A percentile compares a stretch with the other conserved stretches of the same genome.
Evolutionary conservation across 2,329 filamentous ascomycete species (phyloP).

Genomic region (Cercospora sp.): DNA sequence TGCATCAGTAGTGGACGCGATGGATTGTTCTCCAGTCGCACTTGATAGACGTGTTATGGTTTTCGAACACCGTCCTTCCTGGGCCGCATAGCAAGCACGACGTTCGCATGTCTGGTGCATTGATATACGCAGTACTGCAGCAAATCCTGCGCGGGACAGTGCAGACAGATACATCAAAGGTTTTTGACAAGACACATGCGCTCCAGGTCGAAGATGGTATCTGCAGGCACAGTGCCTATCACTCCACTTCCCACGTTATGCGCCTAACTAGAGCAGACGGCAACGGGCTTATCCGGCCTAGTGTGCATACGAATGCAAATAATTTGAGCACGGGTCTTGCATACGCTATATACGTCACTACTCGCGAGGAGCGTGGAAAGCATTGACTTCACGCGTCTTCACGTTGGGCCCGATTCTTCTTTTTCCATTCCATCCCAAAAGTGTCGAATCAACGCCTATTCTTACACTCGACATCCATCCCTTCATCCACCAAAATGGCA

Average conservation of each 20-base stretch:
- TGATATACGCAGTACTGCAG: no score
- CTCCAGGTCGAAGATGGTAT: no score
- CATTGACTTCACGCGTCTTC: neutral
- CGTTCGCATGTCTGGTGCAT: no score
- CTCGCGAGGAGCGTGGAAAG: neutral
- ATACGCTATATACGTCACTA: neutral
- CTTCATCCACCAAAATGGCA: constrained; percentile 10
- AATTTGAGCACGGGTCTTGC: neutral
- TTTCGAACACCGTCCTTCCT: no score
- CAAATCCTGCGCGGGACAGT: no score
- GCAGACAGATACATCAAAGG: no score
- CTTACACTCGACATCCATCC: neutral
- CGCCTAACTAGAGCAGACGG: neutral
- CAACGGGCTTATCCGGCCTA: neutral
- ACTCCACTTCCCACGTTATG: no score
- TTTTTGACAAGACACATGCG: no score
- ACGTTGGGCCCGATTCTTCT: neutral
- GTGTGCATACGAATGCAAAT: neutral
- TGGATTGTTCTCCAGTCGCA: no score
- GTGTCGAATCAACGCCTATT: neutral
- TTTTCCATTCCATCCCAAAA: neutral
- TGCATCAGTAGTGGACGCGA: neutral
- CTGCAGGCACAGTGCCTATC: no score
- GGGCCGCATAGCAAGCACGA: no score
- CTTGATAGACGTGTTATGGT: no score